Evolutionary conservation across 169 alveolate species (phyloP), one percentile per base, ranked within the genome.

Genomic region (Eimeria zaria): DNA sequence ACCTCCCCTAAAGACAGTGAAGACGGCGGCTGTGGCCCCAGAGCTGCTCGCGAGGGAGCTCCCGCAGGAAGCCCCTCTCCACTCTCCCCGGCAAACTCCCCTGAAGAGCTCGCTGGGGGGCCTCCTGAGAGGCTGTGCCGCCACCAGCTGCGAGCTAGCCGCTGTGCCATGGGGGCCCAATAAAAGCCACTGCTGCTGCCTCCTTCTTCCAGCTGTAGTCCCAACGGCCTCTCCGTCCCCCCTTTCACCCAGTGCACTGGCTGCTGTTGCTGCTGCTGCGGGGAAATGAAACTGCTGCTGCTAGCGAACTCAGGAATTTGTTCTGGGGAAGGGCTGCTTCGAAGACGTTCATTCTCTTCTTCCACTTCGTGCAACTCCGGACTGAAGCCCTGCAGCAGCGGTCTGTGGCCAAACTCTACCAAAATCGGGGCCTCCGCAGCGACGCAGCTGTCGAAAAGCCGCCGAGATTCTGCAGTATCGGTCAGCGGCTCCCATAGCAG

Each of bases 71-170:
- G 58, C 33, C 33, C 85, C 85, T 18, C 41, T 22, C 69, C 74
- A 5, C 14, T 16, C 22, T 69, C 51, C 27, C 46, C 51, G 27
- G 46, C 76, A 3, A 14, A 27, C 14, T 39, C n/a, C 12, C 88
- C n/a, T 33, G 48, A 33, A 14, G n/a, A n/a, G 55, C 20, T 48
- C 22, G 1, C 11, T 9, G 33, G 44, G 39, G 76, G 51, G 27
- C 44, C 6, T 24, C 55, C 30, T n/a, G 27, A 0, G 22, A 30
- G 76, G 76, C 76, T 36, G 55, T 36, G 46, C 30, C 24, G 33
- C 91, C 91, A 83, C 74, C 55, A 83, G 71, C 91, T 83, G 39
- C 30, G n/a, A 1, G 91, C 91, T 55, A 55, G 91, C 7, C 91
- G 53, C 55, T 83, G 74, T 0, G 74, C 74, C 36, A 83, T 12